These are phyloP conservation scores for Salix suchowensis DNA, from an alignment of 345 rosid species.

Conservation along the genomic window DNA sequence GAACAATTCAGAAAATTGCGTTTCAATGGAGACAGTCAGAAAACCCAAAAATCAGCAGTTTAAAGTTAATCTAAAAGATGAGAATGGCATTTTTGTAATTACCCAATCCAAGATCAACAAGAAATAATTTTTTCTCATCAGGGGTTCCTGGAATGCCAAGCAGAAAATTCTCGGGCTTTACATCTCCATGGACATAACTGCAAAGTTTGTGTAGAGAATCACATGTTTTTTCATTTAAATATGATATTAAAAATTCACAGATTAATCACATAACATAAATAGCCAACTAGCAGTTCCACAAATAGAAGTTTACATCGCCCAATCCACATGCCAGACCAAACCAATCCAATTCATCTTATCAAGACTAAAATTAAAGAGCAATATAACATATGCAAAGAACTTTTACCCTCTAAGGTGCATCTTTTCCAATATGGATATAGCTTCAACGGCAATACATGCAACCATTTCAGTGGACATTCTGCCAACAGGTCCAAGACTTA, in stretches of 20 bases:
- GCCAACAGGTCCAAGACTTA: conserved; percentile 16
- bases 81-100: neutral
- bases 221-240: neutral
- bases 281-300: neutral
- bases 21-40: neutral
- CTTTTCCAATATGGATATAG: conserved; percentile 85
- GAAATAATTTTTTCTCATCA: conserved; percentile 40
- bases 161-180: conserved; percentile 48
- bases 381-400: neutral
- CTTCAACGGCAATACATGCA: conserved; percentile 93
- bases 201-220: conserved; percentile 1
- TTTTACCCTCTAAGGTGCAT: conserved; percentile 79
- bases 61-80: neutral
- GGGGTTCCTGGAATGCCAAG: conserved; percentile 38
- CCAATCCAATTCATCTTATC: neutral
- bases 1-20: neutral
- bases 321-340: neutral
- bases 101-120: conserved; percentile 38
- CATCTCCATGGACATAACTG: conserved; percentile 50
- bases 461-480: conserved; percentile 88
- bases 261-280: neutral
- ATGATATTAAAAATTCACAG: neutral
- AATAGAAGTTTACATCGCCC: neutral
- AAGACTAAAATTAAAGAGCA: neutral
- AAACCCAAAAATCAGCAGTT: neutral